Conservation (phyloP, 768 basidiomycete genomes). For the Kwoniella dendrophila region DNA sequence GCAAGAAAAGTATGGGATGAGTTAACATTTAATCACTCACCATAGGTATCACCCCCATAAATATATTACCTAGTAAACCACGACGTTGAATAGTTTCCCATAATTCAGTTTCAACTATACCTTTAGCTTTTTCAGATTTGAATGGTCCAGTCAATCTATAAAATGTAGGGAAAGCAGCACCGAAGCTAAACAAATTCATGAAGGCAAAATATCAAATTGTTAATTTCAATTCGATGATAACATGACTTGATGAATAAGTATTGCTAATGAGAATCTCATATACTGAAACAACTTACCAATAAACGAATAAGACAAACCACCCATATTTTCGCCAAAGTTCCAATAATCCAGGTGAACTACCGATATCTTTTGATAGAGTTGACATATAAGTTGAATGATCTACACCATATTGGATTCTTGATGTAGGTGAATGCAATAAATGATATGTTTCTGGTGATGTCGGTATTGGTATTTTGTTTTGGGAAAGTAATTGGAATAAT, state of each 20-base stretch:
- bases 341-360: constrained; percentile 61
- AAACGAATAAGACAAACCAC: constrained; percentile 61
- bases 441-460: constrained; percentile 62
- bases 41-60: constrained; percentile 64
- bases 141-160: constrained; percentile 66
- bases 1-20: neutral
- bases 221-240: neutral
- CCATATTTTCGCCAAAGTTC: constrained; percentile 62
- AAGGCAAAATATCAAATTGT: neutral
- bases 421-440: constrained; percentile 61
- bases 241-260: too few relatives aligned
- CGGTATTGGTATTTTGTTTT: constrained; percentile 56
- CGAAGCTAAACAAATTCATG: constrained; percentile 59
- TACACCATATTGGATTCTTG: constrained; percentile 66
- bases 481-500: constrained; percentile 63
- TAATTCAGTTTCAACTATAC: constrained; percentile 63
- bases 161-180: constrained; percentile 65
- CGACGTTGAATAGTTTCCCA: constrained; percentile 66
- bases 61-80: constrained; percentile 63
- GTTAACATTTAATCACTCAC: constrained; percentile 19
- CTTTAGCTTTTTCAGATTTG: constrained; percentile 57
- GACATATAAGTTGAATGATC: constrained; percentile 65
- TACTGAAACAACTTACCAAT: constrained; percentile 59
- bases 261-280: neutral
- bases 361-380: constrained; percentile 65